Evolutionary conservation across 169 alveolate species (phyloP), one percentile per base, ranked within the genome.

Genomic region (Plasmodium relictum): DNA sequence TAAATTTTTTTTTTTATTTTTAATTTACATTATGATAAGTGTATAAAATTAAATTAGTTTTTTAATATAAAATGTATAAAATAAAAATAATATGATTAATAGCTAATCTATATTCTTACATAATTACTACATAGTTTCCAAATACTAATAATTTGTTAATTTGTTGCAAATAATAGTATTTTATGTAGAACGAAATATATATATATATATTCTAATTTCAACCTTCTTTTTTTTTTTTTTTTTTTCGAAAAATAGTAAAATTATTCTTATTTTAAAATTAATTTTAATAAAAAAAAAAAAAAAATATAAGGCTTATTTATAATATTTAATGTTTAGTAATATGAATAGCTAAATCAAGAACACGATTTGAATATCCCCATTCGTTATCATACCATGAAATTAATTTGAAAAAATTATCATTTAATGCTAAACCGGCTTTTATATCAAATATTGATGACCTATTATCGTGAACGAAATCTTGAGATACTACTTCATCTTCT

Each of bases 321-420:
- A 20, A 3, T 20, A 37, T 37, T 78, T 80, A 68, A 69, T 80
- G 45, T n/a, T 80, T 66, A 14, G 86, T 61, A 24, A 86, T 86
- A 74, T 86, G 87, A 12, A 71, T 95, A 20, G 98, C 98, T 50
- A 99, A 95, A 92, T 99, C 99, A 26, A 98, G 95, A 72, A 99
- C 94, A 88, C 99, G 97, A 95, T 98, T 98, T 86, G 99, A 98
- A 95, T 98, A 98, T 61, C 99, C 99, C 99, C 99, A 98, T 94
- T 97, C 99, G 94, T 98, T 97, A 94, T 97, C 99, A 92, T 98
- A 99, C 99, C 99, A 99, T 48, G 99, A 95, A 56, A 98, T 98
- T 42, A 98, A 96, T 97, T 98, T 98, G 88, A 98, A 99, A 95
- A 99, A 98, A 88, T 96, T 96, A 90, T 97, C 98, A 96, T 96